phyloP scores from a whole-genome alignment of 2,329 filamentous ascomycete species.

The Alternaria panax region DNA sequence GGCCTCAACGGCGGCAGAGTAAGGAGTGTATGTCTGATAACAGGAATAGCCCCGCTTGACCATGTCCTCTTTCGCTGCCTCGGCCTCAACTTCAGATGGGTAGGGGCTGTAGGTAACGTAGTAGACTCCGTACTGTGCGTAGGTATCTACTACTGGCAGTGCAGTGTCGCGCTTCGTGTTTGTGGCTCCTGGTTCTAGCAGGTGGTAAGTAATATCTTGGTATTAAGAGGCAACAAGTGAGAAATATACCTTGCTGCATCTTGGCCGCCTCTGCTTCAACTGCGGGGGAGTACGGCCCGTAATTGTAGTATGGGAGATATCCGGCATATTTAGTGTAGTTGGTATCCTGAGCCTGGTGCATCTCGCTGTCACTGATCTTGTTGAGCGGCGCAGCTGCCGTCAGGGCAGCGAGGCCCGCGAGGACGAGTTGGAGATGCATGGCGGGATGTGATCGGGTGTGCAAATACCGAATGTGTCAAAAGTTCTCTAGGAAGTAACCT shows the following conservation, averaged over 20 bases:
- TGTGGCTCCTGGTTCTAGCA: not conserved
- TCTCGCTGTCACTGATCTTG: slow-evolving; percentile 2
- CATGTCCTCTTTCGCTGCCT: not conserved
- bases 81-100: not conserved
- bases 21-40: not conserved
- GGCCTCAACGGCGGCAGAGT: not conserved
- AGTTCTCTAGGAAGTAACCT: not conserved
- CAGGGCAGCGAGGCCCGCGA: slow-evolving; percentile 12
- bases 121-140: not conserved
- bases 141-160: not conserved
- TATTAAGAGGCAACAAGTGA: too few species aligned
- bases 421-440: slow-evolving; percentile 25
- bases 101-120: not conserved
- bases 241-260: not conserved
- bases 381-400: slow-evolving; percentile 20
- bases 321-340: slow-evolving; percentile 8
- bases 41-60: not conserved
- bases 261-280: not conserved
- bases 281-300: slow-evolving; percentile 7
- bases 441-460: not conserved
- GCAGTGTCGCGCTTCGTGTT: not conserved
- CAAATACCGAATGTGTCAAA: not conserved
- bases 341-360: slow-evolving; percentile 6
- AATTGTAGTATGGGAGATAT: slow-evolving; percentile 14
- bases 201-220: not conserved